phyloP scores from a whole-genome alignment of 257 asterid species.

The Solanum boliviense region DNA sequence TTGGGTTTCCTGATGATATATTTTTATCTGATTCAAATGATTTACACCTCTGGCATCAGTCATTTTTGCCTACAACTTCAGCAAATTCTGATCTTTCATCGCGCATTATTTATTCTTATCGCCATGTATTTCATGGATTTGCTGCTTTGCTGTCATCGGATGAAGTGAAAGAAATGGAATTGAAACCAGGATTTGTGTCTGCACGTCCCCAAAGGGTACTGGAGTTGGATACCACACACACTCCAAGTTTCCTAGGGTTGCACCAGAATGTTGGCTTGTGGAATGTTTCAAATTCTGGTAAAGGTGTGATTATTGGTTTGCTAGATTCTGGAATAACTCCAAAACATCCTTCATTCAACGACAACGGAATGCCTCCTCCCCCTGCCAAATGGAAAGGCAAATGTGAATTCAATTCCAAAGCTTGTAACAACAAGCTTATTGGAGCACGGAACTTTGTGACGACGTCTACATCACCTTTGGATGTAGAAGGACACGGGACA shows the following conservation, averaged over 20 bases:
- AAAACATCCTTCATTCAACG: not conserved
- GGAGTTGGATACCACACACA: not conserved
- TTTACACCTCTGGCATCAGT: not conserved
- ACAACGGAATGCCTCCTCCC: not conserved
- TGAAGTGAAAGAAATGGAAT: not conserved
- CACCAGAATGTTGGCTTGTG: not conserved
- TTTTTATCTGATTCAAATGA: not conserved
- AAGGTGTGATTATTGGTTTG: not conserved
- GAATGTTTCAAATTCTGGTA: not conserved
- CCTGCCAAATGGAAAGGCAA: slow-evolving; percentile 1
- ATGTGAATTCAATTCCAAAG: not conserved
- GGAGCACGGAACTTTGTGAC: not conserved
- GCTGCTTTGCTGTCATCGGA: not conserved
- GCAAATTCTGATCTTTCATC: not conserved
- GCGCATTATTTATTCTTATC: not conserved
- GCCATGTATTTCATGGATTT: not conserved
- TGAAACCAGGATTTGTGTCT: not conserved
- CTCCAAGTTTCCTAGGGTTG: not conserved
- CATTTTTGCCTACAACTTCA: not conserved
- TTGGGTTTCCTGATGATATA: not conserved
- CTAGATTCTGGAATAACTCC: not conserved
- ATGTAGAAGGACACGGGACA: slow-evolving; percentile 2
- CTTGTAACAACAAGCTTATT: not conserved
- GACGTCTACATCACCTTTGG: not conserved
- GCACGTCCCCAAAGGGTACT: not conserved